Evolutionary conservation across 2,329 filamentous ascomycete genomes (phyloP).

Genomic region (Cadophora luteo-olivacea): DNA sequence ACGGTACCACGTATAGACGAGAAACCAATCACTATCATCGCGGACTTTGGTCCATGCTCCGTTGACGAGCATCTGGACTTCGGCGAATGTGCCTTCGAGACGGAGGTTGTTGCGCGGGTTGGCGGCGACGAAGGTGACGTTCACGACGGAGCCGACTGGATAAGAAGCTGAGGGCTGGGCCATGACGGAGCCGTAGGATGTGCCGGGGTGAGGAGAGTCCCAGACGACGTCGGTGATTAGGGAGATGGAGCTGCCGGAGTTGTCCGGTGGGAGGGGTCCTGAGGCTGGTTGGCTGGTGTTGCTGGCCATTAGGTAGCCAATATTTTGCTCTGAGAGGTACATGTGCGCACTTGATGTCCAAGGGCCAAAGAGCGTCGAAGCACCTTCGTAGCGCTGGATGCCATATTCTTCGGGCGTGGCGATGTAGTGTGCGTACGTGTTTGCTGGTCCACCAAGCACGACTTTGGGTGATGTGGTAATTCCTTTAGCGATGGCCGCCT

Average conservation of each 20-base stretch:
- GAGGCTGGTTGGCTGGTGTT: constrained; percentile 51
- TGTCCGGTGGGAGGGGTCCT: constrained; percentile 77
- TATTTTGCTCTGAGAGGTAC: constrained; percentile 75
- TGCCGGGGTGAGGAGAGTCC: constrained; percentile 69
- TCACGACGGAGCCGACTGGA: constrained; percentile 65
- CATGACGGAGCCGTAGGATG: constrained; percentile 72
- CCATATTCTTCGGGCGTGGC: constrained; percentile 79
- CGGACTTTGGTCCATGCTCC: constrained; percentile 68
- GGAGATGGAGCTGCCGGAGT: constrained; percentile 72
- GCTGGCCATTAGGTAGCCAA: constrained; percentile 67
- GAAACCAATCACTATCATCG: constrained; percentile 81
- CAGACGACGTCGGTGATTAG: constrained; percentile 84
- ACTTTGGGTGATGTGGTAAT: constrained; percentile 65
- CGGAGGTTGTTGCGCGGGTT: constrained; percentile 89
- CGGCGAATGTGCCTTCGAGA: constrained; percentile 77
- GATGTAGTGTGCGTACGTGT: constrained; percentile 84
- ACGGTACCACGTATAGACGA: constrained; percentile 81
- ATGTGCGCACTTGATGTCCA: constrained; percentile 86
- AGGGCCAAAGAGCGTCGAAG: constrained; percentile 84
- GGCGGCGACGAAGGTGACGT: constrained; percentile 78
- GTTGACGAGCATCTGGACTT: constrained; percentile 67
- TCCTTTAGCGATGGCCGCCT: constrained; percentile 49
- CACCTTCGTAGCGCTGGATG: constrained; percentile 90
- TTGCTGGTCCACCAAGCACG: constrained; percentile 85
- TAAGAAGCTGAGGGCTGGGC: constrained; percentile 61